phyloP scores from a whole-genome alignment of 257 asterid species.

The Sherardia arvensis region DNA sequence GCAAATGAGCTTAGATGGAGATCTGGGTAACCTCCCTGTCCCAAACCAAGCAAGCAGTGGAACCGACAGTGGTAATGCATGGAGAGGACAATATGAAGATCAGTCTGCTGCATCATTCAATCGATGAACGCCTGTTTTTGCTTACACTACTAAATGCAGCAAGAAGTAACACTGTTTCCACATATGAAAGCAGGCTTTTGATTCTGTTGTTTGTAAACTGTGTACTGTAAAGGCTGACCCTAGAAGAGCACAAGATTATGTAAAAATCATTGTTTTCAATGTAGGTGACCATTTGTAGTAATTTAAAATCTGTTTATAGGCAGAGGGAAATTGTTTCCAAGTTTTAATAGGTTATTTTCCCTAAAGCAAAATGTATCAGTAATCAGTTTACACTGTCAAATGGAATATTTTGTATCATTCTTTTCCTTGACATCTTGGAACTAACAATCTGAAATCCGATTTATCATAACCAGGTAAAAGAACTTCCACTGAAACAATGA shows the following conservation, averaged over 20 bases:
- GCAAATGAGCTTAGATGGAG: conserved; percentile 93
- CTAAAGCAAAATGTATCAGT: background rate
- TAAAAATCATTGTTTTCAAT: conserved; percentile 2
- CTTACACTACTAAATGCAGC: background rate
- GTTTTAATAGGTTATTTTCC: background rate
- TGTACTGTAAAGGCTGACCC: conserved; percentile 7
- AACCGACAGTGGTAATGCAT: conserved; percentile 76
- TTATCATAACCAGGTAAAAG: background rate
- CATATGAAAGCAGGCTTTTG: background rate
- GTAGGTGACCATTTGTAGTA: background rate
- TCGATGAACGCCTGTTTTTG: conserved; percentile 24
- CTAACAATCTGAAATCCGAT: too few species aligned
- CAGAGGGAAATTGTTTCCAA: background rate
- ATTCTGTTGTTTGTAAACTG: background rate
- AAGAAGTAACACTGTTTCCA: background rate
- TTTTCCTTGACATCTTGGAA: background rate
- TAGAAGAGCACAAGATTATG: conserved; percentile 11
- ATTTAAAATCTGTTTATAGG: background rate
- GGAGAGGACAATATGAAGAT: conserved; percentile 66
- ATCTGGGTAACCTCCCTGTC: conserved; percentile 52
- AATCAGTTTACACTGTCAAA: background rate
- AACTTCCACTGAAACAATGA: background rate
- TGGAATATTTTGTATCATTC: background rate
- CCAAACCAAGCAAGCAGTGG: conserved; percentile 85
- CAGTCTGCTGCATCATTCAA: conserved; percentile 70